Base-by-base conservation (phyloP, 2,329 filamentous ascomycete genomes). In the Nigrograna mackinnonii region DNA sequence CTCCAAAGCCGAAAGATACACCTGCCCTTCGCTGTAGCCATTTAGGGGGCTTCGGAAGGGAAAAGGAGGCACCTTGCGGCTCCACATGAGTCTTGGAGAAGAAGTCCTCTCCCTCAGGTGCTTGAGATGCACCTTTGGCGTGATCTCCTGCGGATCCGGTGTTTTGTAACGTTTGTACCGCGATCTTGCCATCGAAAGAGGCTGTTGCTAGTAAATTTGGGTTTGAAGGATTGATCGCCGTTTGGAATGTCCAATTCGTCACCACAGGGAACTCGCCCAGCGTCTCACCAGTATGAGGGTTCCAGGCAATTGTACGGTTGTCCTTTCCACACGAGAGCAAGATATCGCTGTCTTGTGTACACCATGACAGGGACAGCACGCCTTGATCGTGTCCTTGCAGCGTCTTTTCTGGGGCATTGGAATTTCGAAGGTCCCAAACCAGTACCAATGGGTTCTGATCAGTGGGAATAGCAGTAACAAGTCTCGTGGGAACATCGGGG, bases 191-290 rank as follows among this genome's bases (percentile, higher is more conserved):
- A 63, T 99, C 94, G 55, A 97, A 97, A 2, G 92, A 95, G 7
- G 95, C 94, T 14, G 94, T 97, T 14, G 95, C 95, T 37, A 92
- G 89, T 44, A 99, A 78, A 63, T 85, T 89, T 9, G 94, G 92
- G 68, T 99, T 96, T 55, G 89, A 85, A 21, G 94, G 94, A 67
- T 96, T 91, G 80, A 95, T 97, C 49, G 86, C 83, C 4, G 94
- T 96, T 65, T 92, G 85, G 76, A 99, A 99, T 5, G 91, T 96
- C 92, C 94, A 99, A 70, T 97, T 99, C n/a, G 92, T 96, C 40
- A 95, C 91, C 59, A 96, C 90, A 4, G 92, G 91, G 63, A 97
- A 92, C 70, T 97, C 92, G 52, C 95, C 94, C 50, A 91, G 87
- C 11, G 82, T 79, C 64, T 94, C 84, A 39, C 92, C 92, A 3